A percentile compares a stretch with the other conserved stretches of the same genome.
These are phyloP conservation scores for Cryptosporidium ubiquitum DNA, from an alignment of 169 alveolate genomes.

Conservation along the genomic window DNA sequence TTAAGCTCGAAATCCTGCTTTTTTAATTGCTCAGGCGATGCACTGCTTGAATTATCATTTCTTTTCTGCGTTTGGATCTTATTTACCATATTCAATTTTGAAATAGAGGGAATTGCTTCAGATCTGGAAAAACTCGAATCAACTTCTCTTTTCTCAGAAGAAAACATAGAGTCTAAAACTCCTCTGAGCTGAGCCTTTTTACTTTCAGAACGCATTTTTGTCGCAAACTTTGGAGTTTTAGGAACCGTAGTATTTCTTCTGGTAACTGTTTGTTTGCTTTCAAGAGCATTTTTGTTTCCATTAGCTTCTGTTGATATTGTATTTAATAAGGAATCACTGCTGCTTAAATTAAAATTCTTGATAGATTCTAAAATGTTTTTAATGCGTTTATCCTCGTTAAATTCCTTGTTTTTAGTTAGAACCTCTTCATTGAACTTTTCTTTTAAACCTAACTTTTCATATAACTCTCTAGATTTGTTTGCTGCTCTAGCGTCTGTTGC, in stretches of 20 bases:
- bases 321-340: neutral
- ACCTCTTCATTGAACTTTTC: slow-evolving; percentile 46
- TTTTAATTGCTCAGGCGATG: neutral
- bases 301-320: neutral
- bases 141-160: neutral
- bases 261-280: neutral
- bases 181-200: slow-evolving; percentile 59
- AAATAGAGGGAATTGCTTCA: neutral
- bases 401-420: slow-evolving; percentile 29
- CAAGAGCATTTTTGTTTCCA: too few relatives aligned
- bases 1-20: neutral
- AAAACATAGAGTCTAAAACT: slow-evolving; percentile 16
- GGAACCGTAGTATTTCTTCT: slow-evolving; percentile 40
- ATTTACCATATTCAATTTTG: neutral
- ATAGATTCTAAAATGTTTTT: slow-evolving; percentile 34
- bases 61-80: neutral
- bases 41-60: neutral
- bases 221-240: slow-evolving; percentile 65
- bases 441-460: slow-evolving; percentile 6
- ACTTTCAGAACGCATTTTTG: slow-evolving; percentile 45
- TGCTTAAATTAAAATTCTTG: neutral
- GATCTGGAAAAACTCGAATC: neutral
- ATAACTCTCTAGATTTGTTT: slow-evolving; percentile 26
- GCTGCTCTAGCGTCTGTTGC: slow-evolving; percentile 65
- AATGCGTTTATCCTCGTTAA: slow-evolving; percentile 47